Conservation (phyloP, 371 early-diverging fungal genomes). For the Batkoa obscura region DNA sequence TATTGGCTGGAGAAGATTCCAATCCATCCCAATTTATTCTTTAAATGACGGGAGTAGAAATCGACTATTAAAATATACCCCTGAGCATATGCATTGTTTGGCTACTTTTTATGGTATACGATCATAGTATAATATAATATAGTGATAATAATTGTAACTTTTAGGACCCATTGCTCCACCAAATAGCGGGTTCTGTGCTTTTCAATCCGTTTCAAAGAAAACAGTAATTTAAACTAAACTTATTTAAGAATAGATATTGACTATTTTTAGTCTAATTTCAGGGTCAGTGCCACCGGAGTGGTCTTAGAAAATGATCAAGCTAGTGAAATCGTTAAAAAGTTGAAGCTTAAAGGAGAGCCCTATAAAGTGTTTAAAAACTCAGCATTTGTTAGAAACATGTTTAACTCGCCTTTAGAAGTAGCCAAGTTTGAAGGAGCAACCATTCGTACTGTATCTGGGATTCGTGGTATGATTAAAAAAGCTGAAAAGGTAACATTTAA, state of each 20-base stretch:
- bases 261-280: slow-evolving; percentile 45
- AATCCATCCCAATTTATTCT: slow-evolving; percentile 88
- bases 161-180: slow-evolving; percentile 68
- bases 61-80: slow-evolving; percentile 96
- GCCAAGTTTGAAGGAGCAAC: slow-evolving; percentile 94
- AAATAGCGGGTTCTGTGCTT: slow-evolving; percentile 89
- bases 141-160: slow-evolving; percentile 9
- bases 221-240: slow-evolving; percentile 18
- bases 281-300: slow-evolving; percentile 86
- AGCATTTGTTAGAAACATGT: slow-evolving; percentile 99
- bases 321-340: slow-evolving; percentile 91
- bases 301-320: slow-evolving; percentile 83
- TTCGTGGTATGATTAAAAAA: slow-evolving; percentile 98
- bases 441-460: slow-evolving; percentile 91
- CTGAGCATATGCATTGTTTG: slow-evolving; percentile 97
- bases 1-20: slow-evolving; percentile 97
- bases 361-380: slow-evolving; percentile 93
- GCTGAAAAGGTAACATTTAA: slow-evolving; percentile 27
- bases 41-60: slow-evolving; percentile 85
- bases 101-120: slow-evolving; percentile 77
- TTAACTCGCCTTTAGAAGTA: slow-evolving; percentile 95
- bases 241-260: background rate
- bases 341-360: slow-evolving; percentile 92
- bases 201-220: slow-evolving; percentile 50
- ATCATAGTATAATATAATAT: slow-evolving; percentile 21